Evolutionary conservation across 345 rosid species (phyloP), one percentile per base, ranked within the genome.

Genomic region (Tarenaya hassleriana): DNA sequence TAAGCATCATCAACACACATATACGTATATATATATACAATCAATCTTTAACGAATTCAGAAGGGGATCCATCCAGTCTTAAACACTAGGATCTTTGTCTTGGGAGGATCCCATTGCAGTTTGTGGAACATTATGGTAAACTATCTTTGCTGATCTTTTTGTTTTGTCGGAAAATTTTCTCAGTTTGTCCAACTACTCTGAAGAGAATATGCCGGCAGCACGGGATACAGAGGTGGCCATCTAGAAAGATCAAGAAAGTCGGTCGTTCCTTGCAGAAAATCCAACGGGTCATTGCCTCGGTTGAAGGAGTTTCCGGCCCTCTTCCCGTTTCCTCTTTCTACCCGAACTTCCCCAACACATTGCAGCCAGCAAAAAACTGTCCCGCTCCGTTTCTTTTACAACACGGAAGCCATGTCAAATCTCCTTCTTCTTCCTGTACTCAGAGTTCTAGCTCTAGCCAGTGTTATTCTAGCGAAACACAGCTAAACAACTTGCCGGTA

Each of bases 111-210:
- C 15, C n/a, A n/a, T n/a, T n/a, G n/a, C n/a, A n/a, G n/a, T n/a
- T n/a, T n/a, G n/a, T n/a, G n/a, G n/a, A n/a, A n/a, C n/a, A n/a
- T n/a, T n/a, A n/a, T n/a, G n/a, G n/a, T n/a, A n/a, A n/a, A n/a
- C n/a, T n/a, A n/a, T n/a, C n/a, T n/a, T n/a, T n/a, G 58, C 45
- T 69, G 42, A 62, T 47, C 7, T 57, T 47, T 21, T 19, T 50
- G 31, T 37, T 63, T 56, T 47, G 18, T 49, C 56, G 57, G 35
- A 27, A 8, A 41, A n/a, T n/a, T n/a, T 44, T 79, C 67, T 69
- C 88, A 92, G 98, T 88, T 70, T 92, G 98, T 69, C 96, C 98
- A 20, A 92, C 98, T 10, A 92, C 95, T 17, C 76, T 92, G 84
- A 92, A 92, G 72, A 77, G 96, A 55, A 88, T 92, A 61, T 92